These are phyloP conservation scores for Auricularia sp. DNA, from an alignment of 768 basidiomycete genomes.

Conservation along the genomic window DNA sequence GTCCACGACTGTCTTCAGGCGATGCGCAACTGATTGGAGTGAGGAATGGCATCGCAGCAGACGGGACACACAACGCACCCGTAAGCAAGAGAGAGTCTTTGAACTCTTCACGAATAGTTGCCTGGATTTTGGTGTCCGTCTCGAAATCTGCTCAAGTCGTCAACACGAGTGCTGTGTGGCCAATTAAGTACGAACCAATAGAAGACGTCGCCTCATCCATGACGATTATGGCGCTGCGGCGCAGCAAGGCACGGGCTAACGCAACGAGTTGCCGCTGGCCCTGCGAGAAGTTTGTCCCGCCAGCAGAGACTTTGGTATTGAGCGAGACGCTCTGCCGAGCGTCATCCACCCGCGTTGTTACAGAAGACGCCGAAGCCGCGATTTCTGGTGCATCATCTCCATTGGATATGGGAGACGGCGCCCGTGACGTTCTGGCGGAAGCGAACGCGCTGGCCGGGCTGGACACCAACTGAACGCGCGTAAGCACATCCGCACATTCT, in stretches of 20 bases:
- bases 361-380: constrained; percentile 27
- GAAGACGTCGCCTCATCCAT: constrained; percentile 80
- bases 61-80: constrained; percentile 1
- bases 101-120: constrained; percentile 81
- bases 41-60: constrained; percentile 3
- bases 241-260: constrained; percentile 71
- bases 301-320: constrained; percentile 72
- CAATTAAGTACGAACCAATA: constrained; percentile 38
- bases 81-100: constrained; percentile 35
- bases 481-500: constrained; percentile 72
- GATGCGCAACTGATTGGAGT: constrained; percentile 47
- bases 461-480: constrained; percentile 59
- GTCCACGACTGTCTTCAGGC: constrained; percentile 70
- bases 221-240: constrained; percentile 63
- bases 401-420: constrained; percentile 39
- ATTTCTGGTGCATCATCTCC: constrained; percentile 21
- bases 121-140: constrained; percentile 85
- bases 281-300: constrained; percentile 86
- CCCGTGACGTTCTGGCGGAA: constrained; percentile 30
- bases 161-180: not conserved
- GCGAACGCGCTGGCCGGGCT: constrained; percentile 37
- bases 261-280: constrained; percentile 85
- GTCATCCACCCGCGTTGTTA: constrained; percentile 33
- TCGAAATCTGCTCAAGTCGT: constrained; percentile 36
- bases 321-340: constrained; percentile 49